Conservation (phyloP, 768 basidiomycete genomes). For the Cyclocybe aegerita region DNA sequence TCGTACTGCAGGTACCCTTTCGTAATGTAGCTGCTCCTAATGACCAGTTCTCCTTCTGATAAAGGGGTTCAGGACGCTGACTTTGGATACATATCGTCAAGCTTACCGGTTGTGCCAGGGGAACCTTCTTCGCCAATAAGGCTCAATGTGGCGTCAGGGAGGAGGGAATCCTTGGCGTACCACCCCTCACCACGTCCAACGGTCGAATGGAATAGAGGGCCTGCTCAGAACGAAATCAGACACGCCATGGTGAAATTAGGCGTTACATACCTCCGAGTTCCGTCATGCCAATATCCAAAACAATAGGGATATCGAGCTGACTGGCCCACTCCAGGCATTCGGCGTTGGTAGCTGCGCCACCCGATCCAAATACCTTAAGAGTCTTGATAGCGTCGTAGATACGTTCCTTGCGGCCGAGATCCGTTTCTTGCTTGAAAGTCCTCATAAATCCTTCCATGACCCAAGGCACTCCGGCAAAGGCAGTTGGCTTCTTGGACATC, state of each 20-base stretch:
- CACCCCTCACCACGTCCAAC: constrained; percentile 21
- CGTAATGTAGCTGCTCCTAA: constrained; percentile 25
- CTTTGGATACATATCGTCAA: neutral
- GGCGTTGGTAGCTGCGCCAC: constrained; percentile 27
- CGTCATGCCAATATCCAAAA: constrained; percentile 35
- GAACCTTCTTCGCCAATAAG: constrained; percentile 25
- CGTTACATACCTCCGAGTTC: constrained; percentile 28
- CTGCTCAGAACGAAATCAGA: constrained; percentile 10
- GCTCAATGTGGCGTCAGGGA: constrained; percentile 22
- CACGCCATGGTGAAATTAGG: neutral
- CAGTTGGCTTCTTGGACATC: constrained; percentile 20
- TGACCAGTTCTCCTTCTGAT: constrained; percentile 30
- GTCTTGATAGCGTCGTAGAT: constrained; percentile 19
- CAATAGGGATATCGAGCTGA: constrained; percentile 22
- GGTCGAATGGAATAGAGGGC: constrained; percentile 27
- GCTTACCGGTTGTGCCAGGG: constrained; percentile 17
- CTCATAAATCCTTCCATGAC: constrained; percentile 29
- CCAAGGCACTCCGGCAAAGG: constrained; percentile 32
- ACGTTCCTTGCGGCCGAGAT: constrained; percentile 16
- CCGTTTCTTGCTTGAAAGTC: constrained; percentile 17
- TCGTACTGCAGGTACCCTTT: constrained; percentile 28
- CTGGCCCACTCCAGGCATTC: constrained; percentile 29
- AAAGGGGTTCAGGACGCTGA: neutral
- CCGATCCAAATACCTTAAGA: constrained; percentile 25
- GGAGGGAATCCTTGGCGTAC: constrained; percentile 19